Percentiles rank a stretch among this genome's conserved stretches.
Evolutionary conservation across 2,329 filamentous ascomycete genomes (phyloP).

Genomic region (Aureobasidium sp.): DNA sequence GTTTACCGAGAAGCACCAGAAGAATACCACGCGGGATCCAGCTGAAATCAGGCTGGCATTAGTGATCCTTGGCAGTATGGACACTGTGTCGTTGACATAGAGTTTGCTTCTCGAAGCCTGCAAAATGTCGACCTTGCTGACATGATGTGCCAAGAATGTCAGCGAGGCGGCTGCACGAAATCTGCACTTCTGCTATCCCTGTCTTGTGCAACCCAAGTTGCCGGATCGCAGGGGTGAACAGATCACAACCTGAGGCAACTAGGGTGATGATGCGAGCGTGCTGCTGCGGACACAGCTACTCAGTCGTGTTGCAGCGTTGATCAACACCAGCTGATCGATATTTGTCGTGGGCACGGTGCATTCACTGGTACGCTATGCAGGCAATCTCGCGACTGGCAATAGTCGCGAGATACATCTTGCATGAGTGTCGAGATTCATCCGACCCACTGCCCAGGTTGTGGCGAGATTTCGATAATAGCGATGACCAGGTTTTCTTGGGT

Average conservation of each 20-base stretch:
- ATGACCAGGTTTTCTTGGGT: neutral
- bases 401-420: neutral
- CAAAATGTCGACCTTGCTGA: neutral
- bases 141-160: neutral
- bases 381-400: neutral
- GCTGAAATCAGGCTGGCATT: neutral
- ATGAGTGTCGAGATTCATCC: conserved; percentile 1
- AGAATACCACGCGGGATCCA: neutral
- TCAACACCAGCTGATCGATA: neutral
- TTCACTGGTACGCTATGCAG: neutral
- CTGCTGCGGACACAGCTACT: neutral
- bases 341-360: neutral
- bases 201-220: neutral
- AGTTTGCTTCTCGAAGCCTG: conserved; percentile 11
- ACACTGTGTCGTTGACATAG: conserved; percentile 6
- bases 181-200: neutral
- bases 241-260: neutral
- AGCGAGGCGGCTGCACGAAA: neutral
- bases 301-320: neutral
- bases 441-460: conserved; percentile 1
- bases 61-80: neutral
- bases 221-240: neutral
- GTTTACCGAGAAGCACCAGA: neutral
- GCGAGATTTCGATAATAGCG: neutral
- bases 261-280: neutral